Base-by-base conservation (phyloP, 768 basidiomycete genomes). In the Mrakia gelida region DNA sequence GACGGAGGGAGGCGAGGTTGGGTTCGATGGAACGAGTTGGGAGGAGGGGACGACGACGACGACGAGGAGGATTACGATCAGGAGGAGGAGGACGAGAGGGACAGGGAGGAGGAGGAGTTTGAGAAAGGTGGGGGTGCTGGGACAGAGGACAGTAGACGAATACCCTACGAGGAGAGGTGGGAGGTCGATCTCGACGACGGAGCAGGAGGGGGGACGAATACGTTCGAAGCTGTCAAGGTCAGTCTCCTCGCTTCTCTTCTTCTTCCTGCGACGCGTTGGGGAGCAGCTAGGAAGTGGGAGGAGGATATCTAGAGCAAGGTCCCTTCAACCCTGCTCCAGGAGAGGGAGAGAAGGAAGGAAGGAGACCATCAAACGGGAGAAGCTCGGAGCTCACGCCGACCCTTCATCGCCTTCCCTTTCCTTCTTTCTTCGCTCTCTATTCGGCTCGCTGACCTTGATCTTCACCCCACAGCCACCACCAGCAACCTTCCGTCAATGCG, bases 11-110 rank as follows among this genome's bases (percentile, higher is more conserved):
- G 86, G 86, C 63, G 59, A 43, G 79, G 75, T 32, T 75, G 81
- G 41, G 84, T 84, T 23, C 81, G 82, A 34, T 84, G 83, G 84
- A 83, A 85, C 56, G 94, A 95, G 84, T 85, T 89, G 11, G 86
- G 95, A 83, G 95, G 93, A 0, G 93, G 93, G 38, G 94, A 92
- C 92, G 89, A 85, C 61, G 92, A 92, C 82, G 91, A 92, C 61
- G 84, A 85, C 23, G 86, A 75, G 9, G 76, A 49, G 9, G 76
- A 49, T 30, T 76, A 88, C 43, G 90, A 89, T 78, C 91, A 92
- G 67, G 90, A 91, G 23, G 61, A 43, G 30, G 32, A 59, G 49
- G 41, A 43, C 3, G 34, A 72, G 41, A 54, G 56, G 34, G 52
- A 61, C 23, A 67, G 43, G 6, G 21, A n/a, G n/a, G 26, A 23